A percentile compares a stretch with the other conserved stretches of the same genome.
phyloP scores from a whole-genome alignment of 805 yeast genomes.

The Danielozyma ontarioensis region DNA sequence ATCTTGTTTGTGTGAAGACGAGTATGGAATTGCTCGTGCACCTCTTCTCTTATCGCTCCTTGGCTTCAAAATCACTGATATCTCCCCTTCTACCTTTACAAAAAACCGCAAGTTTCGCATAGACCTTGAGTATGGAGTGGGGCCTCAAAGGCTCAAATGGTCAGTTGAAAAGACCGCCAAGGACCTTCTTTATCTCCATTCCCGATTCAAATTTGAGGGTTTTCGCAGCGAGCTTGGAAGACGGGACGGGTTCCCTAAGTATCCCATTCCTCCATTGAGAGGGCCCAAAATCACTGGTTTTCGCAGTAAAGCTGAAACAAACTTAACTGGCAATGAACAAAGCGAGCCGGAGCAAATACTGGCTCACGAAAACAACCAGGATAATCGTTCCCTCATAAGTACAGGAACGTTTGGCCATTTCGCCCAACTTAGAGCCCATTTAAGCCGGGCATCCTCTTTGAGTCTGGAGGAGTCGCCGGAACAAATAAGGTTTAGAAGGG shows the following conservation, averaged over 20 bases:
- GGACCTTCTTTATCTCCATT: conserved; percentile 69
- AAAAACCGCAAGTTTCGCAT: conserved; percentile 50
- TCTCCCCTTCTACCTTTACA: conserved; percentile 33
- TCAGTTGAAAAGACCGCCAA: conserved; percentile 63
- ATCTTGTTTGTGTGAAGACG: conserved; percentile 71
- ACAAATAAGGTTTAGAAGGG: conserved; percentile 16
- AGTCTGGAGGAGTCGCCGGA: conserved; percentile 25
- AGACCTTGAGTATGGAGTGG: conserved; percentile 89
- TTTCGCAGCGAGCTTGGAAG: conserved; percentile 30
- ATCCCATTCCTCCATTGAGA: conserved; percentile 37
- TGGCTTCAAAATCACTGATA: conserved; percentile 56
- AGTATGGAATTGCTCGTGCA: conserved; percentile 69
- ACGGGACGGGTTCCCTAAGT: conserved; percentile 39
- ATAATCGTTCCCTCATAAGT: conserved; percentile 14
- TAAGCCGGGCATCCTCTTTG: conserved; percentile 21
- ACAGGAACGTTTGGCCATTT: conserved; percentile 20
- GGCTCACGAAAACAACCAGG: conserved; percentile 7
- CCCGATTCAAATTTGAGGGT: conserved; percentile 51
- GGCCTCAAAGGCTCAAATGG: conserved; percentile 77
- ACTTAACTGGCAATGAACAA: neutral
- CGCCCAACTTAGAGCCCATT: conserved; percentile 23
- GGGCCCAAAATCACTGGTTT: conserved; percentile 1
- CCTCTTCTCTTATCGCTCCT: conserved; percentile 75
- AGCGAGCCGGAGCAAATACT: no score
- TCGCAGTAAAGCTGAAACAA: neutral